Base-by-base conservation (phyloP, 345 rosid species). In the Lepidium africanum region DNA sequence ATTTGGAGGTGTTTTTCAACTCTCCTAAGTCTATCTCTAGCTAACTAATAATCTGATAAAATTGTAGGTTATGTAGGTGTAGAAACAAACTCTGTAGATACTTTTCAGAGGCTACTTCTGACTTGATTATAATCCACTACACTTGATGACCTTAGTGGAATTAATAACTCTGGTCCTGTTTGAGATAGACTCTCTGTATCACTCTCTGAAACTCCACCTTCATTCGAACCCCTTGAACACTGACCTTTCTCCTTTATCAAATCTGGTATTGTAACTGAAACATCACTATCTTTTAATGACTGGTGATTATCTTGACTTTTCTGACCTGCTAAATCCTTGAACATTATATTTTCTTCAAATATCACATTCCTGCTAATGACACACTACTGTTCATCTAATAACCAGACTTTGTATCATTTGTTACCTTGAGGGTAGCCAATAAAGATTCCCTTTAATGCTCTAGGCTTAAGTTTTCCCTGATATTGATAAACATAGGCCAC, bases 1-100 rank as follows among this genome's bases (percentile, higher is more conserved):
- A 0, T 27, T 17, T 0, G 3, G 7, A 1, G 4, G 52, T 0
- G 30, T 7, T 4, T 17, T 10, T 0, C 2, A 1, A 4, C 7
- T 2, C 52, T 48, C 2, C 30, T 48, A 0, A 9, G 0, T 10
- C 53, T 1, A 2, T 48, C 53, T 0, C 7, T 10, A 0, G 30
- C 30, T 0, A 48, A 1, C 2, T 48, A 32, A 48, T 48, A 48
- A 2, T 10, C 32, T 4, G 3, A 9, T 1, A 19, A 0, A 19
- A 4, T 7, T 0, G 19, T 13, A 19, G 3, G 5, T 0, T 21
- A 5, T 0, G 7, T 3, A 2, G 32, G 11, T 40, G 15, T 5
- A 1, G 5, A 12, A 12, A 0, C 9, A 3, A 40, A 1, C 16
- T 40, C 45, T 0, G 7, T 1, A 7, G 0, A 4, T 3, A 11